These are phyloP conservation scores for Fusarium chlamydosporum DNA, from an alignment of 2,329 filamentous ascomycete genomes.

Conservation along the genomic window DNA sequence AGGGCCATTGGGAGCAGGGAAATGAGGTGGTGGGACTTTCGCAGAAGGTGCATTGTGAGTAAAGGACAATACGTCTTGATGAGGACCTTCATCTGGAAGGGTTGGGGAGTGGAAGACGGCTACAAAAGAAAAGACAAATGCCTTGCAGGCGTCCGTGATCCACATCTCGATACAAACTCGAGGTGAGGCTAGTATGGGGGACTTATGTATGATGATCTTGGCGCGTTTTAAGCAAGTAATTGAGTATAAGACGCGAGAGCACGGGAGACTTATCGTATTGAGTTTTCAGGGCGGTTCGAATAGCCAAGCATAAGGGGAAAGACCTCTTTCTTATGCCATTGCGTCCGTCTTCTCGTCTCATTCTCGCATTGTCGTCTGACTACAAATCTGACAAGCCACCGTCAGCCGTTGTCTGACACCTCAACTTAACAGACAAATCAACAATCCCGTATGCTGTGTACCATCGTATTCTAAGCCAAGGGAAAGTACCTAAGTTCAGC, in stretches of 20 bases:
- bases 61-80: slow-evolving; percentile 16
- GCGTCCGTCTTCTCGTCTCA: too few species aligned
- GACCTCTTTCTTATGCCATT: neutral
- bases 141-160: slow-evolving; percentile 21
- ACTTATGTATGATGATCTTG: too few species aligned
- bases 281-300: too few species aligned
- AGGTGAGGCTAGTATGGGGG: too few species aligned
- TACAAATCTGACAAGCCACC: neutral
- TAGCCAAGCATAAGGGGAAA: fast-evolving
- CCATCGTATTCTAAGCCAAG: neutral
- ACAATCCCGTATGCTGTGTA: neutral
- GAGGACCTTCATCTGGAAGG: neutral
- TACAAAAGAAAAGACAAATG: slow-evolving; percentile 9
- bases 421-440: neutral
- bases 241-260: neutral
- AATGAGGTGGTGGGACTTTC: neutral
- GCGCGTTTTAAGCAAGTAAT: too few species aligned
- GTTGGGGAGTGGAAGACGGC: slow-evolving; percentile 13
- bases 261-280: too few species aligned
- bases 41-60: neutral
- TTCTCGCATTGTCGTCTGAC: neutral
- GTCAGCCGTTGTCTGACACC: neutral
- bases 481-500: neutral
- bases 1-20: slow-evolving; percentile 10
- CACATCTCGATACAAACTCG: slow-evolving; percentile 3